Conservation (phyloP, 208 protist species). For the Leishmania tropica region DNA sequence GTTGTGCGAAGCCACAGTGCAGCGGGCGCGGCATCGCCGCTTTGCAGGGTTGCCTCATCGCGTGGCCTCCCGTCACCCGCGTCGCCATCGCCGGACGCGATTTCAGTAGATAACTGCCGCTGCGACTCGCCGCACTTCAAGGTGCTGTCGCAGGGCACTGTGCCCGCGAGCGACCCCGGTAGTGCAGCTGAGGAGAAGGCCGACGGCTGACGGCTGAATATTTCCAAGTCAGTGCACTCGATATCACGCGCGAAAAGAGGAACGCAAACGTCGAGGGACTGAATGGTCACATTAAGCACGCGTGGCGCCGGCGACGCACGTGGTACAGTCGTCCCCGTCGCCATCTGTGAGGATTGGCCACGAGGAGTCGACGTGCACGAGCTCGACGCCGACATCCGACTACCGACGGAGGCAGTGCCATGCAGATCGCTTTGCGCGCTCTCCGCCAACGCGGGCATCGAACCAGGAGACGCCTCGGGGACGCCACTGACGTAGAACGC, state of each 20-base stretch:
- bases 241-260: slow-evolving; percentile 46
- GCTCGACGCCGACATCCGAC: not conserved
- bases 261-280: slow-evolving; percentile 34
- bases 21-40: not conserved
- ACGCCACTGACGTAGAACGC: slow-evolving; percentile 7
- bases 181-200: slow-evolving; percentile 13
- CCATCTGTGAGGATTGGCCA: not conserved
- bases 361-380: not conserved
- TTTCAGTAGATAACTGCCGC: not conserved
- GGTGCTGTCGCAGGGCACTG: not conserved
- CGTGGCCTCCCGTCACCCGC: not conserved
- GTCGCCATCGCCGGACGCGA: not conserved
- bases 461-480: not conserved
- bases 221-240: slow-evolving; percentile 18
- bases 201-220: slow-evolving; percentile 17
- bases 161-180: not conserved
- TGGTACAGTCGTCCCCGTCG: not conserved
- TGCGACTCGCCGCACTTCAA: not conserved
- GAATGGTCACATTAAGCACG: slow-evolving; percentile 24
- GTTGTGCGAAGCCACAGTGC: not conserved
- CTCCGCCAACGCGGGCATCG: not conserved
- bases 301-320: not conserved
- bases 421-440: not conserved
- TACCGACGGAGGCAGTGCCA: too few relatives aligned
- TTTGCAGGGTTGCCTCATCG: not conserved